These are phyloP conservation scores for Boletus reticuloceps DNA, from an alignment of 768 basidiomycete genomes.

Conservation along the genomic window DNA sequence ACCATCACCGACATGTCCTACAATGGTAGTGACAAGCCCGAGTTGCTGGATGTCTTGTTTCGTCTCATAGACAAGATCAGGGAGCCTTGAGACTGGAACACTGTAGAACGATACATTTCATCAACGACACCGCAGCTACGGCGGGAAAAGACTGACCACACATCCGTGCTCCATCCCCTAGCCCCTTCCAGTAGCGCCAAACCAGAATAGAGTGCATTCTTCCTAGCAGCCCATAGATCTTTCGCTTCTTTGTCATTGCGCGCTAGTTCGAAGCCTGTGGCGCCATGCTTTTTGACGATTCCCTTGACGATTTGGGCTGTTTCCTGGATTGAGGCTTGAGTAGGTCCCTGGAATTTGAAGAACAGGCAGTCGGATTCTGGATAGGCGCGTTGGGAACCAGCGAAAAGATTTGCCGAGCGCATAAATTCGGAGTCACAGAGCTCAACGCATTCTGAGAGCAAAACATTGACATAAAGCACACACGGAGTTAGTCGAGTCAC, in stretches of 20 bases:
- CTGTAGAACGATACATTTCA: conserved; percentile 18
- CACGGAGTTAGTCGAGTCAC: neutral
- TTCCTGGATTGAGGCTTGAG: conserved; percentile 55
- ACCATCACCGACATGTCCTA: conserved; percentile 79
- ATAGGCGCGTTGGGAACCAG: conserved; percentile 54
- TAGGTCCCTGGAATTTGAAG: conserved; percentile 84
- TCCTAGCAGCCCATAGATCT: conserved; percentile 72
- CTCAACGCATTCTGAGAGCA: conserved; percentile 71
- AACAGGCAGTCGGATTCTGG: conserved; percentile 70
- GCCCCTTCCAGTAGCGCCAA: conserved; percentile 56
- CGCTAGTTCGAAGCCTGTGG: conserved; percentile 65
- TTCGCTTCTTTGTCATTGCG: conserved; percentile 60
- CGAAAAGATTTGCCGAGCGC: conserved; percentile 55
- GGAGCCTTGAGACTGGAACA: conserved; percentile 64
- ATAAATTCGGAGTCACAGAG: conserved; percentile 74
- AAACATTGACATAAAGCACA: neutral
- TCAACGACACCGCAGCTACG: neutral
- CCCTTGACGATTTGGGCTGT: conserved; percentile 56
- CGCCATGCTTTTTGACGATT: conserved; percentile 63
- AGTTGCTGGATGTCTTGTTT: conserved; percentile 61
- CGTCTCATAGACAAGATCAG: conserved; percentile 64
- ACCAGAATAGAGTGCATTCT: conserved; percentile 59
- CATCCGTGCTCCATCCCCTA: conserved; percentile 70
- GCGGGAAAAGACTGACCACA: conserved; percentile 48
- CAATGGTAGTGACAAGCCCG: conserved; percentile 61